Conservation (phyloP, 768 basidiomycete species). For the Naganishia randhawae region DNA sequence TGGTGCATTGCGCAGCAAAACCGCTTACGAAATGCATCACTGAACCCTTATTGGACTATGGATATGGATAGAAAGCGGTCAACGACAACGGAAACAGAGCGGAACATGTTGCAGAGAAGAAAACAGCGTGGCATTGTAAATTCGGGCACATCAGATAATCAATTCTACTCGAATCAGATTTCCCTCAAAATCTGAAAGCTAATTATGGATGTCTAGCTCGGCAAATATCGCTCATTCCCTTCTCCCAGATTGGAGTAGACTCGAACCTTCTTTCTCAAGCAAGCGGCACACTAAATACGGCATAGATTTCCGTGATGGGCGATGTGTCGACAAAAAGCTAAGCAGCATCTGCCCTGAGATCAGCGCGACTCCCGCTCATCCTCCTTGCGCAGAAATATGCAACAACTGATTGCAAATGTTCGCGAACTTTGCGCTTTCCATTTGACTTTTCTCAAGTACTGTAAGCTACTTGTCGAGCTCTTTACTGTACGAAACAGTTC, state of each 20-base stretch:
- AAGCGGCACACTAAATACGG: not conserved
- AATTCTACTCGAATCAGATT: constrained; percentile 5
- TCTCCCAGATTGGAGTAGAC: constrained; percentile 20
- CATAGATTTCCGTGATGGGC: not conserved
- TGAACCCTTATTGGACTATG: too few relatives aligned
- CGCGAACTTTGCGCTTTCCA: not conserved
- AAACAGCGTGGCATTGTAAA: not conserved
- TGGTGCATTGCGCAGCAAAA: too few relatives aligned
- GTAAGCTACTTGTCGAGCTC: not conserved
- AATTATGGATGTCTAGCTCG: not conserved
- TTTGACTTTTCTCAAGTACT: too few relatives aligned
- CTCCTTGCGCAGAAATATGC: not conserved
- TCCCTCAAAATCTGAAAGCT: too few relatives aligned
- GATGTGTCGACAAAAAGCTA: not conserved
- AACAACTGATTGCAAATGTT: not conserved
- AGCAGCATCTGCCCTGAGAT: not conserved
- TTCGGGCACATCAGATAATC: not conserved
- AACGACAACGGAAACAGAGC: constrained; percentile 1
- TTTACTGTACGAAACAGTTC: not conserved
- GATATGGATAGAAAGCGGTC: too few relatives aligned
- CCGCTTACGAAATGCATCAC: too few relatives aligned
- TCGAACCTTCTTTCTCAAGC: not conserved
- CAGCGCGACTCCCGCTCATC: not conserved
- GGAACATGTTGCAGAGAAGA: too few relatives aligned
- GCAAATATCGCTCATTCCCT: constrained; percentile 19